Evolutionary conservation across 108 stramenopile genomes (phyloP).

Genomic region (Licmophora abbreviata): DNA sequence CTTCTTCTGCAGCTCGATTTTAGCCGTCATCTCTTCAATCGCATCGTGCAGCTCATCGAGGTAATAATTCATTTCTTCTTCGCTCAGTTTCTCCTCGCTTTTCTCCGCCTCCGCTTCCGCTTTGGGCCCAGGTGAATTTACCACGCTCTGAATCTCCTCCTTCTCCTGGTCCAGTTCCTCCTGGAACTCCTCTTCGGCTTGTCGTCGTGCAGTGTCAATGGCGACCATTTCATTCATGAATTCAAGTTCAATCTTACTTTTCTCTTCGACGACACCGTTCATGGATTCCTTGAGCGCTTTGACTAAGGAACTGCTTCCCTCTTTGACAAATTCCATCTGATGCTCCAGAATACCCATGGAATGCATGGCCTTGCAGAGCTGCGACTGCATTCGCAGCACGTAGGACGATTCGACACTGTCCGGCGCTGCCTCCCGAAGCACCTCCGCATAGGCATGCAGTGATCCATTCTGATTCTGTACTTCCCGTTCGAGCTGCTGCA

Average conservation of each 20-base stretch:
- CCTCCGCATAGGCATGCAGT: constrained; percentile 26
- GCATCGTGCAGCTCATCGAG: too few relatives aligned
- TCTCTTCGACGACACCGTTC: constrained; percentile 43
- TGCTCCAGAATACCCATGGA: constrained; percentile 71
- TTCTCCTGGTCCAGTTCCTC: constrained; percentile 26
- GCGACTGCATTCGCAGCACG: constrained; percentile 71
- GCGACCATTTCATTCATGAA: constrained; percentile 62
- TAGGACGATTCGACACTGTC: constrained; percentile 35
- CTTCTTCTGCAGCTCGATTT: constrained; percentile 1
- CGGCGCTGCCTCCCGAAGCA: constrained; percentile 12
- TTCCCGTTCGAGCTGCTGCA: constrained; percentile 16
- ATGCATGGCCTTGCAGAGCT: constrained; percentile 80
- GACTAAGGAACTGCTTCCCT: constrained; percentile 15
- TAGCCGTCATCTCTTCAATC: too few relatives aligned
- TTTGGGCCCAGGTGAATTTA: constrained; percentile 17
- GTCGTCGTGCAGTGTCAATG: constrained; percentile 44
- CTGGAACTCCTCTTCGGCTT: constrained; percentile 41
- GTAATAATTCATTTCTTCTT: constrained; percentile 8
- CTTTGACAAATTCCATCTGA: constrained; percentile 53
- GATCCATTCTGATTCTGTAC: constrained; percentile 17
- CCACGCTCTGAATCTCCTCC: constrained; percentile 20
- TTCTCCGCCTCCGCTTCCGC: constrained; percentile 15
- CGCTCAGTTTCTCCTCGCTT: constrained; percentile 26
- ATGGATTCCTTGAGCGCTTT: constrained; percentile 47
- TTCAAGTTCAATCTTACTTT: constrained; percentile 55